These are phyloP conservation scores for Rhodamnia rubescens DNA, from an alignment of 345 rosid genomes.

Conservation along the genomic window DNA sequence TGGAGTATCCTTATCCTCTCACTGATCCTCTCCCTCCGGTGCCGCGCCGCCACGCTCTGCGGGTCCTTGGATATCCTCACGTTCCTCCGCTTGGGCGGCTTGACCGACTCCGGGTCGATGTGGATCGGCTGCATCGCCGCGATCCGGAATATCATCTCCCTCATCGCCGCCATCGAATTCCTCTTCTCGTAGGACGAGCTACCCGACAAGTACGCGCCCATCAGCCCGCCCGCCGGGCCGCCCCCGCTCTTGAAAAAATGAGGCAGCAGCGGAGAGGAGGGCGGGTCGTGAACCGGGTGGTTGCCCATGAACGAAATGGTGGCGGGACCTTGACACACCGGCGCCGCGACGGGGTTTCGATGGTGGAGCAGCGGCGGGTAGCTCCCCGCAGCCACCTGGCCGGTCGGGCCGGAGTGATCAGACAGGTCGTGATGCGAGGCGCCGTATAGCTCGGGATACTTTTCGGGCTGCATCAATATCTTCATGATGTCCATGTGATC, in stretches of 20 bases:
- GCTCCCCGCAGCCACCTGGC: background rate
- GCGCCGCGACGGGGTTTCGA: background rate
- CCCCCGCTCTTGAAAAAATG: background rate
- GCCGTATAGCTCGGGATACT: background rate
- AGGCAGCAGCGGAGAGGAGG: background rate
- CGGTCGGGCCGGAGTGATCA: background rate
- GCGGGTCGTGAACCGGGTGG: background rate
- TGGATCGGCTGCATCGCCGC: conserved; percentile 91
- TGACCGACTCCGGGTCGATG: conserved; percentile 76
- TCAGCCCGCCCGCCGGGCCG: background rate
- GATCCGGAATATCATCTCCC: conserved; percentile 78
- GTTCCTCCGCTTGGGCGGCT: conserved; percentile 80
- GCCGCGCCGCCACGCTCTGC: conserved; percentile 89
- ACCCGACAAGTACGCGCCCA: background rate
- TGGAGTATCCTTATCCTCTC: conserved; percentile 87
- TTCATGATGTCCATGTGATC: conserved; percentile 15
- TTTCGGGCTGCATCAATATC: conserved; percentile 8
- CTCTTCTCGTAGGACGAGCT: conserved; percentile 3
- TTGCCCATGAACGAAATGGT: background rate
- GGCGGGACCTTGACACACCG: background rate
- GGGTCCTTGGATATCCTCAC: conserved; percentile 94
- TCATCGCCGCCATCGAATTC: conserved; percentile 58
- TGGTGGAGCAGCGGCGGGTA: background rate
- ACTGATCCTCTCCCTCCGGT: conserved; percentile 75
- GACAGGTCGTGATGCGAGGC: background rate